These are phyloP conservation scores for Cytospora piceae DNA, from an alignment of 2,329 filamentous ascomycete genomes.

Conservation along the genomic window DNA sequence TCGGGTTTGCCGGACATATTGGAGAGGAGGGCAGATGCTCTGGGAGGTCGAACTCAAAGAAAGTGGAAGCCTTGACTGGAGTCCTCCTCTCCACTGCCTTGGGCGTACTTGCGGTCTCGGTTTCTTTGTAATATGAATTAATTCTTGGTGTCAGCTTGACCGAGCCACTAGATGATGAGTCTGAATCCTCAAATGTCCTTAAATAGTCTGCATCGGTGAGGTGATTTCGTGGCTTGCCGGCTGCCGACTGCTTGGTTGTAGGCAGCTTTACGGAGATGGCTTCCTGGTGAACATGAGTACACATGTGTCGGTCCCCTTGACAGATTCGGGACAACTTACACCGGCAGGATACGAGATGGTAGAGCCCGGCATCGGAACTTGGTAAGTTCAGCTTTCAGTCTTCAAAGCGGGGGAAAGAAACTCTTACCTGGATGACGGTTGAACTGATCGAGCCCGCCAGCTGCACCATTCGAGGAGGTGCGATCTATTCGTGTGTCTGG, in stretches of 20 bases:
- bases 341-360: constrained; percentile 23
- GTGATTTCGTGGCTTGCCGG: constrained; percentile 13
- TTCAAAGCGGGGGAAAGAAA: not conserved
- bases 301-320: not conserved
- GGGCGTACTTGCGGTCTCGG: constrained; percentile 34
- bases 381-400: not conserved
- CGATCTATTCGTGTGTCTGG: not conserved
- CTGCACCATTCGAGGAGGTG: not conserved
- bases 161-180: constrained; percentile 14
- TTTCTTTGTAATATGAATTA: constrained; percentile 3
- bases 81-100: constrained; percentile 33
- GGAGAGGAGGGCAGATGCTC: constrained; percentile 56
- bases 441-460: not conserved
- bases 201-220: constrained; percentile 17
- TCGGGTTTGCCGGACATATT: constrained; percentile 54
- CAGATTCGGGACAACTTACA: constrained; percentile 6
- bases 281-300: constrained; percentile 10
- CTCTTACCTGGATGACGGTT: constrained; percentile 12
- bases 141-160: not conserved
- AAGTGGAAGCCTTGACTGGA: constrained; percentile 25
- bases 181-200: not conserved
- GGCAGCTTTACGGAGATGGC: constrained; percentile 13
- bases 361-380: constrained; percentile 9
- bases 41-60: constrained; percentile 54
- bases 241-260: constrained; percentile 4